Evolutionary conservation across 2,329 filamentous ascomycete genomes (phyloP).

Genomic region (Penicillium sp.): DNA sequence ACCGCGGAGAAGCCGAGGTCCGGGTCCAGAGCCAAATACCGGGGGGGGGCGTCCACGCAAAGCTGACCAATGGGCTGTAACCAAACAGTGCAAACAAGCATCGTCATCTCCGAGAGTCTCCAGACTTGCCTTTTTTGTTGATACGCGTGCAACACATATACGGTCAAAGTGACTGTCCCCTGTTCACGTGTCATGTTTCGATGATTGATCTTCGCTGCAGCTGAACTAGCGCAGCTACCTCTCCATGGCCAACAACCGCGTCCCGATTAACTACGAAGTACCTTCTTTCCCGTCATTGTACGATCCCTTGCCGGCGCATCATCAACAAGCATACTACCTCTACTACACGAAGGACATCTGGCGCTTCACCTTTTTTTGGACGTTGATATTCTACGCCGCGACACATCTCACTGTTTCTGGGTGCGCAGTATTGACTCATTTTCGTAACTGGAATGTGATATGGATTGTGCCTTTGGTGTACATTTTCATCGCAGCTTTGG

Average conservation of each 20-base stretch:
- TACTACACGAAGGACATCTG: conserved; percentile 76
- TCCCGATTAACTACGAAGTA: conserved; percentile 60
- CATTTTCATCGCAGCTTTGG: conserved; percentile 66
- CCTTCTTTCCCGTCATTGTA: conserved; percentile 80
- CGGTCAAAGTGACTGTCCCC: neutral
- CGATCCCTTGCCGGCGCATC: conserved; percentile 61
- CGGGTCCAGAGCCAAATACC: conserved; percentile 27
- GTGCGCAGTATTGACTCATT: conserved; percentile 71
- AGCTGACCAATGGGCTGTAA: neutral
- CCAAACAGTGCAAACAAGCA: conserved; percentile 37
- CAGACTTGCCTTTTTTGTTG: conserved; percentile 2
- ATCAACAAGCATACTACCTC: conserved; percentile 61
- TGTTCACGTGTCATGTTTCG: neutral
- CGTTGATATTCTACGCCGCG: conserved; percentile 70
- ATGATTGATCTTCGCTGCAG: neutral
- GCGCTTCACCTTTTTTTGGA: conserved; percentile 86
- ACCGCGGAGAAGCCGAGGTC: conserved; percentile 38
- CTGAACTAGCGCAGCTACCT: conserved; percentile 1
- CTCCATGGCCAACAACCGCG: conserved; percentile 39
- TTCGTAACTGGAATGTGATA: conserved; percentile 48
- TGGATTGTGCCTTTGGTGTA: conserved; percentile 73
- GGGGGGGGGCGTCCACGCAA: neutral
- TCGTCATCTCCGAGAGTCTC: conserved; percentile 7
- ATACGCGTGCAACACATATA: neutral
- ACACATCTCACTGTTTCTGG: conserved; percentile 71